Evolutionary conservation across 441 rosid genomes (phyloP).

Genomic region (Adansonia madagascariensis): DNA sequence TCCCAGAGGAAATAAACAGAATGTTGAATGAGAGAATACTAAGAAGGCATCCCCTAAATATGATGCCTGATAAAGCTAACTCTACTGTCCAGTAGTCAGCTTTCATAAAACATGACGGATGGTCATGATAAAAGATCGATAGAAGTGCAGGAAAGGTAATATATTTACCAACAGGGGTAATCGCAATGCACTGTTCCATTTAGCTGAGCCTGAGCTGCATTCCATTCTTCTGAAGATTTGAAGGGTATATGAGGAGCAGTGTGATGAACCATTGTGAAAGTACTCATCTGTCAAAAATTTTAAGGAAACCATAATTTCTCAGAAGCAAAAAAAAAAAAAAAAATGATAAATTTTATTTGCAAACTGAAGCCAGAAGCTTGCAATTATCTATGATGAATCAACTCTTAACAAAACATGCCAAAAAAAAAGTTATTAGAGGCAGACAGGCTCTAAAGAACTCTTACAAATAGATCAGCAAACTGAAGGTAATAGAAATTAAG

Average conservation of each 20-base stretch:
- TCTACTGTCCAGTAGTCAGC: constrained; percentile 9
- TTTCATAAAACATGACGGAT: background rate
- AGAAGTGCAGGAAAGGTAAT: constrained; percentile 7
- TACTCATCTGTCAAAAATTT: constrained; percentile 66
- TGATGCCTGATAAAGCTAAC: background rate
- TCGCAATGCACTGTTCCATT: constrained; percentile 92
- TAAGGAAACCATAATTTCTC: background rate
- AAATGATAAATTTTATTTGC: background rate
- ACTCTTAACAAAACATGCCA: background rate
- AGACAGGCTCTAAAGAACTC: background rate
- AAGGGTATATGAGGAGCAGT: constrained; percentile 93
- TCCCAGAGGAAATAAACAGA: background rate
- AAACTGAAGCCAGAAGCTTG: background rate
- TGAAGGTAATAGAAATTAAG: too few species aligned
- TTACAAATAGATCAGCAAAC: background rate
- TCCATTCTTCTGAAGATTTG: constrained; percentile 74
- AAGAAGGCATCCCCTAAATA: background rate
- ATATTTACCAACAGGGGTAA: constrained; percentile 79
- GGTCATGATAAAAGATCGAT: constrained; percentile 18
- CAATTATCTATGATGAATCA: background rate
- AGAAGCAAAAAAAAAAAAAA: background rate
- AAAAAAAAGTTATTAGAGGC: background rate
- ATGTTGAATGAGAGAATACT: background rate
- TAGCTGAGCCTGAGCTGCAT: constrained; percentile 87
- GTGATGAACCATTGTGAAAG: constrained; percentile 96